Conservation (phyloP, 331 rosid species). For the Prunus yedoensis region DNA sequence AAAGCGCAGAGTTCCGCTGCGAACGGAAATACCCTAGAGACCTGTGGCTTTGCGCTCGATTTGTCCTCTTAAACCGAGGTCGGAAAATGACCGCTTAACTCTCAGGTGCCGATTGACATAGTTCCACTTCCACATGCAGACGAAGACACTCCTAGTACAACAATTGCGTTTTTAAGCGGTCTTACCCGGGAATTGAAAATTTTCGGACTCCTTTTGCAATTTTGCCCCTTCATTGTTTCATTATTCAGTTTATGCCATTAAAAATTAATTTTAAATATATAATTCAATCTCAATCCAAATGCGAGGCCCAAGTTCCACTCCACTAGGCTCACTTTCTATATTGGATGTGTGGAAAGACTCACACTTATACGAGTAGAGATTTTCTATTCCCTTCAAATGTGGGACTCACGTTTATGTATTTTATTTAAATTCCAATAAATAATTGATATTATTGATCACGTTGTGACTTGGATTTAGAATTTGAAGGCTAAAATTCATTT, state of each 20-base stretch:
- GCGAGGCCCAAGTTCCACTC: too few relatives aligned
- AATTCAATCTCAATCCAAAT: too few relatives aligned
- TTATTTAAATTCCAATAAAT: too few relatives aligned
- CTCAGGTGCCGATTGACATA: neutral
- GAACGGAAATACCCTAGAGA: constrained; percentile 10
- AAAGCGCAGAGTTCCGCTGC: constrained; percentile 11
- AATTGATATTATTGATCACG: too few relatives aligned
- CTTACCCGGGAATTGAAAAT: constrained; percentile 5
- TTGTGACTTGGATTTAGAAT: too few relatives aligned
- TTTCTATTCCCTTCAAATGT: too few relatives aligned
- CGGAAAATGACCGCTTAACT: neutral
- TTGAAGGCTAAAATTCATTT: too few relatives aligned
- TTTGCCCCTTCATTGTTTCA: neutral
- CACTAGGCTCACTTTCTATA: too few relatives aligned
- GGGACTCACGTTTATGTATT: too few relatives aligned
- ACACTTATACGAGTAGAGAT: too few relatives aligned
- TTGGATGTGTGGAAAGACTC: too few relatives aligned
- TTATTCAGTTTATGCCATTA: neutral
- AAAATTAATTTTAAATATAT: too few relatives aligned
- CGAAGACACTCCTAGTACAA: neutral
- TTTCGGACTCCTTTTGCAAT: constrained; percentile 1
- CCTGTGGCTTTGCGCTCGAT: neutral
- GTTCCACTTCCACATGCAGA: neutral
- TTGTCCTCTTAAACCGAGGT: neutral
- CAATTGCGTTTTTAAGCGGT: neutral